These are phyloP conservation scores for Oropetium thomaeum DNA, from an alignment of 176 grass and related monocot species.

Conservation along the genomic window DNA sequence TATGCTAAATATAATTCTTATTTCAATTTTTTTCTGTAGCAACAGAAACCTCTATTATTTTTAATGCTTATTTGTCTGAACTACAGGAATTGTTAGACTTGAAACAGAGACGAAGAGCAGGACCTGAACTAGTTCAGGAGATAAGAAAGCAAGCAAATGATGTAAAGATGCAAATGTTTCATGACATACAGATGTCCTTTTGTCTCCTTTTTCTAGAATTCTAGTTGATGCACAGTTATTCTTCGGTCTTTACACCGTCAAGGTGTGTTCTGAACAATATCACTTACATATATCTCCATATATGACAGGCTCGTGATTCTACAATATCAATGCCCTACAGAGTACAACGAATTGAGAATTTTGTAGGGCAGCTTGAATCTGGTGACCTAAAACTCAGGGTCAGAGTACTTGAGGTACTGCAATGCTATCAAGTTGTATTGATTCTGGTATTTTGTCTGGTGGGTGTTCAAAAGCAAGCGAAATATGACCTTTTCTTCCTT, in stretches of 20 bases:
- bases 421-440: slow-evolving; percentile 1
- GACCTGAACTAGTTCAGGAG: slow-evolving; percentile 69
- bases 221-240: slow-evolving; percentile 5
- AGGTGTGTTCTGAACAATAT: not conserved
- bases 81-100: slow-evolving; percentile 83
- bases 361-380: slow-evolving; percentile 86
- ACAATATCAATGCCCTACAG: slow-evolving; percentile 95
- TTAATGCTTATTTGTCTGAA: slow-evolving; percentile 24
- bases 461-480: not conserved
- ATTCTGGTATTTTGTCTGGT: slow-evolving; percentile 13
- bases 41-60: not conserved
- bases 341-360: slow-evolving; percentile 83
- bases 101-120: slow-evolving; percentile 49
- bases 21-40: not conserved
- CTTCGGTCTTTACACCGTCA: not conserved
- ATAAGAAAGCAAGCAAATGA: slow-evolving; percentile 97
- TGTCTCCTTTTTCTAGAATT: not conserved
- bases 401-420: slow-evolving; percentile 88
- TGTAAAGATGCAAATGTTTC: slow-evolving; percentile 47
- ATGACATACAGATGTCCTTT: not conserved
- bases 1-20: slow-evolving; percentile 14
- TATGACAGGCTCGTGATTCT: slow-evolving; percentile 70
- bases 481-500: not conserved
- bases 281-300: not conserved
- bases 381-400: slow-evolving; percentile 93